These are phyloP conservation scores for Haplosporangium sp. DNA, from an alignment of 371 early-diverging fungal genomes.

Conservation along the genomic window DNA sequence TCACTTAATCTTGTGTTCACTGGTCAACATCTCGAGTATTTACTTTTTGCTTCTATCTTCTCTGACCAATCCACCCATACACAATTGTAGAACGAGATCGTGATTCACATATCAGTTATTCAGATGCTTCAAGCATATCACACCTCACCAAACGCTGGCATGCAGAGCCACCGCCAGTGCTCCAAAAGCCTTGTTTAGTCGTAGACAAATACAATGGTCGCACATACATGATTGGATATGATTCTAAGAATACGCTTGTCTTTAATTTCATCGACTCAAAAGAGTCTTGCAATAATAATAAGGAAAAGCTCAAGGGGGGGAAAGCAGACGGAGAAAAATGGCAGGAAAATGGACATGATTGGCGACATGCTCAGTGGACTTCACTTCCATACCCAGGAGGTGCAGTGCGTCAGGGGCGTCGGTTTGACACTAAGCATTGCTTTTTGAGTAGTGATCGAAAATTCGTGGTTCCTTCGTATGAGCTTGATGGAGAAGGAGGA, in stretches of 20 bases:
- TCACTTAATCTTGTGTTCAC: too few relatives aligned
- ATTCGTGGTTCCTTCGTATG: slow-evolving; percentile 40
- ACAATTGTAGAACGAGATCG: neutral
- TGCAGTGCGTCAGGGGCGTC: slow-evolving; percentile 18
- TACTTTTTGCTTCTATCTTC: neutral
- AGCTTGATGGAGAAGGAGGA: slow-evolving; percentile 33
- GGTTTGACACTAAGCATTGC: slow-evolving; percentile 42
- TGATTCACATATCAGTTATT: neutral
- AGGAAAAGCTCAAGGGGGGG: slow-evolving; percentile 8
- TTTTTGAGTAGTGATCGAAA: slow-evolving; percentile 33
- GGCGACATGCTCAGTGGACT: slow-evolving; percentile 43
- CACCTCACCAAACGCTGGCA: slow-evolving; percentile 38
- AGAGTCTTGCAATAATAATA: slow-evolving; percentile 23
- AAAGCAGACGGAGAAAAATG: slow-evolving; percentile 17
- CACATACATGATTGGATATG: slow-evolving; percentile 49
- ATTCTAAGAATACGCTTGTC: slow-evolving; percentile 25
- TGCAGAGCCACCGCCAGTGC: slow-evolving; percentile 44
- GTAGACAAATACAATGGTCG: slow-evolving; percentile 36
- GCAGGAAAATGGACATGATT: slow-evolving; percentile 24
- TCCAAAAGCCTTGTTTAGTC: slow-evolving; percentile 32
- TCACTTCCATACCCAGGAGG: slow-evolving; percentile 45
- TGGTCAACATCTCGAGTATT: neutral
- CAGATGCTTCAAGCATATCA: neutral
- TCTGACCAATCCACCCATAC: neutral
- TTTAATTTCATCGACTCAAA: slow-evolving; percentile 46